Percentiles rank a stretch among this genome's conserved stretches.
Evolutionary conservation across 1,284 basidiomycete species (phyloP).

Genomic region (Cystobasidium slooffiae): DNA sequence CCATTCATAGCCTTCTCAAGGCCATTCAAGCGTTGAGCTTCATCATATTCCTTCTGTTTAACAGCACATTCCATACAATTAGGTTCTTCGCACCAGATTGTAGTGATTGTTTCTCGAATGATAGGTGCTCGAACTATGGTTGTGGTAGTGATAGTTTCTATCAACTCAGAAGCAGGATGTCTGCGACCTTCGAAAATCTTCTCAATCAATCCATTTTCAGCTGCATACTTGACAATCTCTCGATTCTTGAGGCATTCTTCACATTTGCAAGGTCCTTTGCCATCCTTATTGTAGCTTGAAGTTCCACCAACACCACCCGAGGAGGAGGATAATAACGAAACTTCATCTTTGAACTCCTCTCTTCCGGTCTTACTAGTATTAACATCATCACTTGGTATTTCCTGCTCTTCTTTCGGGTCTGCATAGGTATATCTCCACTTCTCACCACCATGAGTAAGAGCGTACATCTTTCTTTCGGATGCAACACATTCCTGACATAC

Average conservation of each 20-base stretch:
- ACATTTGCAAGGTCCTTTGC: slow-evolving; percentile 26
- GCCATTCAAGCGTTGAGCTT: background rate
- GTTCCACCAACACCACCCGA: background rate
- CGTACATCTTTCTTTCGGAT: slow-evolving; percentile 24
- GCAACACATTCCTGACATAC: slow-evolving; percentile 40
- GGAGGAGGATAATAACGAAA: slow-evolving; percentile 10
- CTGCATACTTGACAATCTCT: slow-evolving; percentile 31
- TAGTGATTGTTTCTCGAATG: slow-evolving; percentile 38
- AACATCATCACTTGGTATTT: slow-evolving; percentile 31
- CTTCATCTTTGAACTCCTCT: slow-evolving; percentile 18
- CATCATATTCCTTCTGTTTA: slow-evolving; percentile 36
- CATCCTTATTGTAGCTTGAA: slow-evolving; percentile 17
- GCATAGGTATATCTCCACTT: slow-evolving; percentile 39
- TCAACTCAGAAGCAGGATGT: slow-evolving; percentile 34
- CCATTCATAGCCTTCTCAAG: slow-evolving; percentile 24
- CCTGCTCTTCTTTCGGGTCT: slow-evolving; percentile 33
- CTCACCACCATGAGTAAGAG: slow-evolving; percentile 35
- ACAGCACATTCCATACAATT: slow-evolving; percentile 35
- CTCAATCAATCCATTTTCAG: slow-evolving; percentile 42
- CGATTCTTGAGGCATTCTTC: slow-evolving; percentile 40
- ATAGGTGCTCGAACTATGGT: slow-evolving; percentile 41
- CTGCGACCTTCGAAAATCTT: slow-evolving; percentile 32
- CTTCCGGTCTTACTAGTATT: slow-evolving; percentile 40
- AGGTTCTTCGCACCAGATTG: slow-evolving; percentile 40
- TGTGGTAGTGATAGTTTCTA: slow-evolving; percentile 38